phyloP scores from a whole-genome alignment of 306 rosid genomes.

The Echinosophora koreensis region DNA sequence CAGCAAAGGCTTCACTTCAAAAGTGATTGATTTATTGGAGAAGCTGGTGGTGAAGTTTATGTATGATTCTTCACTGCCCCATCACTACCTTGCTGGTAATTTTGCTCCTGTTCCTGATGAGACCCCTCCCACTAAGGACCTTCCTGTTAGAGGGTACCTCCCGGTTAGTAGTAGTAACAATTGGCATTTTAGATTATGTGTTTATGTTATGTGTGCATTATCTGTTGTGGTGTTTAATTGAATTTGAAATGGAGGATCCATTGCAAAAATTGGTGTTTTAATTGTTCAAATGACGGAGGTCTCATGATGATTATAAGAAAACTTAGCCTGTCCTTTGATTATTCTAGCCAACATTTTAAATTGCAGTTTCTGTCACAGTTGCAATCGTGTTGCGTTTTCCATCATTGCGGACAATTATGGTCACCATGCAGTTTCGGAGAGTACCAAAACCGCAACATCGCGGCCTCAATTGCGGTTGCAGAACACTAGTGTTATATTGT shows the following conservation, averaged over 20 bases:
- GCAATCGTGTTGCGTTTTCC: too few species aligned
- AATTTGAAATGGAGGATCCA: constrained; percentile 15
- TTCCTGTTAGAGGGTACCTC: constrained; percentile 68
- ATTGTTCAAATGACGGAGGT: not conserved
- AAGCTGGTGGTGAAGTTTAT: constrained; percentile 73
- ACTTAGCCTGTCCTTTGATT: constrained; percentile 18
- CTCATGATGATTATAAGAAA: constrained; percentile 11
- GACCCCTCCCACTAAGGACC: constrained; percentile 80
- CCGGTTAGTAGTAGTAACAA: constrained; percentile 69
- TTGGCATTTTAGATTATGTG: not conserved
- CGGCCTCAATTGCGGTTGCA: too few species aligned
- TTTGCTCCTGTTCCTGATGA: constrained; percentile 82
- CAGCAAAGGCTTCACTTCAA: constrained; percentile 65
- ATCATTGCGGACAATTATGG: too few species aligned
- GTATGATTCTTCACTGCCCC: constrained; percentile 72
- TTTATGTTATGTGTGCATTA: not conserved
- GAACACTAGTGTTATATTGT: constrained; percentile 18
- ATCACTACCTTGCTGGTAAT: constrained; percentile 79
- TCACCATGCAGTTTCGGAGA: too few species aligned
- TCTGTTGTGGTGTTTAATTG: constrained; percentile 6
- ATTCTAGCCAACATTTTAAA: not conserved
- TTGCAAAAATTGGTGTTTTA: not conserved
- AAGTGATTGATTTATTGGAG: constrained; percentile 70
- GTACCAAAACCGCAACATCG: too few species aligned
- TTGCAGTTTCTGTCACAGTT: too few species aligned